A percentile compares a stretch with the other conserved stretches of the same genome.
Conservation (phyloP, 495 filamentous ascomycete species). For the Aspergillus nidulans region DNA sequence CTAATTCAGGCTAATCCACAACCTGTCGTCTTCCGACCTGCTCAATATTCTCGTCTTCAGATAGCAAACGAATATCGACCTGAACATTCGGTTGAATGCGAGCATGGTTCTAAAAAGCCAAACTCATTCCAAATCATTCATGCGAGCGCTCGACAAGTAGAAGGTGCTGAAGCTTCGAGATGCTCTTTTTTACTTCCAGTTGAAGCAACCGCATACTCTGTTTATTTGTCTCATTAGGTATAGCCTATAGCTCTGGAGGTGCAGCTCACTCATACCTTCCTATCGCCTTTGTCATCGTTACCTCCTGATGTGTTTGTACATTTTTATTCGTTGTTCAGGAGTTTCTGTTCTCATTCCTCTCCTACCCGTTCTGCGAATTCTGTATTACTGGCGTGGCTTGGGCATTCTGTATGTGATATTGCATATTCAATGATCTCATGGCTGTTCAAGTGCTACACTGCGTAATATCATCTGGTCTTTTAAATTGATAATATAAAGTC, state of each 20-base stretch:
- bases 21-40: neutral
- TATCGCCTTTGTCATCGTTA: constrained; percentile 10
- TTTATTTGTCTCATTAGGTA: neutral
- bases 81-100: neutral
- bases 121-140: neutral
- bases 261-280: neutral
- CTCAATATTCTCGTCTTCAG: neutral
- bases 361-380: constrained; percentile 10
- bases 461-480: neutral
- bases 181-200: neutral
- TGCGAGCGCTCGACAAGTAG: neutral
- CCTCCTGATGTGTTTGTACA: constrained; percentile 11
- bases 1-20: constrained; percentile 7
- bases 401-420: constrained; percentile 16
- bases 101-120: neutral
- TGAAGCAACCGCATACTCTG: neutral
- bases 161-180: neutral
- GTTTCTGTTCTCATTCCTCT: constrained; percentile 9
- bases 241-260: neutral
- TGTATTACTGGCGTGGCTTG: constrained; percentile 12
- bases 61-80: neutral
- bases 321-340: constrained; percentile 11
- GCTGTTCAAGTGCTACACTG: constrained; percentile 5
- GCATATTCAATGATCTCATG: constrained; percentile 18
- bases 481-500: neutral